A percentile compares a stretch with the other conserved stretches of the same genome.
Evolutionary conservation across 306 rosid species (phyloP).

Genomic region (Ammopiptanthus mongolicus): DNA sequence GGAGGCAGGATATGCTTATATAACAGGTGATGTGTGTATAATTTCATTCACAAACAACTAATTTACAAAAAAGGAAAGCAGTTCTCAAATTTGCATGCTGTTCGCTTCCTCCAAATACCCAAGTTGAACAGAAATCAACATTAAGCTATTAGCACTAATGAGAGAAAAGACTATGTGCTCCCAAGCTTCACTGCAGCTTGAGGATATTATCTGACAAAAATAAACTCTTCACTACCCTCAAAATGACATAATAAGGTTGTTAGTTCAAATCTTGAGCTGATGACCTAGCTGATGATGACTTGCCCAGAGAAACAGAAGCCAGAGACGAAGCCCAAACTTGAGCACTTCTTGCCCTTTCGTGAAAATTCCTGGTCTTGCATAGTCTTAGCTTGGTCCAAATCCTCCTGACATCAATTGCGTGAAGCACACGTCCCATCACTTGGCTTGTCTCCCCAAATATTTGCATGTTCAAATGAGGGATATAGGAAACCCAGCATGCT

Average conservation of each 20-base stretch:
- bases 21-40: constrained; percentile 21
- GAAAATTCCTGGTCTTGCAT: constrained; percentile 59
- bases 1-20: not conserved
- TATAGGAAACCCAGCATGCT: constrained; percentile 46
- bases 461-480: constrained; percentile 69
- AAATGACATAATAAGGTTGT: constrained; percentile 18
- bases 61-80: constrained; percentile 34
- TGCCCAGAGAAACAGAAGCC: constrained; percentile 68
- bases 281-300: constrained; percentile 48
- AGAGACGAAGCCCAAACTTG: constrained; percentile 80
- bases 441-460: constrained; percentile 75
- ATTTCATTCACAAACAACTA: constrained; percentile 27
- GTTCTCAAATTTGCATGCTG: constrained; percentile 38
- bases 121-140: constrained; percentile 21
- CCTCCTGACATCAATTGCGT: constrained; percentile 71
- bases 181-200: constrained; percentile 33
- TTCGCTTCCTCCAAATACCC: constrained; percentile 26
- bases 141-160: constrained; percentile 6
- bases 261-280: constrained; percentile 32
- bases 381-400: constrained; percentile 62
- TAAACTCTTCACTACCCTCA: constrained; percentile 38
- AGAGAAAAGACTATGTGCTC: constrained; percentile 21
- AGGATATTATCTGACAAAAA: constrained; percentile 12
- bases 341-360: constrained; percentile 57
- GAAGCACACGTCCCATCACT: constrained; percentile 51